phyloP scores from a whole-genome alignment of 768 basidiomycete genomes.

The Plicaturopsis crispa region DNA sequence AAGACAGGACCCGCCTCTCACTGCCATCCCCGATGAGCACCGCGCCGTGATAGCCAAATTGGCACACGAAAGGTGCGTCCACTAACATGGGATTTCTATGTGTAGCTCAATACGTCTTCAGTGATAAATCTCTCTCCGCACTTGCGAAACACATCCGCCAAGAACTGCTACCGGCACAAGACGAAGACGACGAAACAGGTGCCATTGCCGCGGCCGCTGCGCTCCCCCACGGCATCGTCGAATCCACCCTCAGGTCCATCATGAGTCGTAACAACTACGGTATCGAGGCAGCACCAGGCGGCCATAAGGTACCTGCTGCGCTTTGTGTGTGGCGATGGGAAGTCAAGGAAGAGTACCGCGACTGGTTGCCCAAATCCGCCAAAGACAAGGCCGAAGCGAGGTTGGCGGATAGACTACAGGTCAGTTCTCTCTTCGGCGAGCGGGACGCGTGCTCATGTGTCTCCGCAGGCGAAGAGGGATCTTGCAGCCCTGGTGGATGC shows the following conservation, averaged over 20 bases:
- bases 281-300: conserved; percentile 39
- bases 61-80: conserved; percentile 72
- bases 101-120: conserved; percentile 23
- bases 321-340: conserved; percentile 86
- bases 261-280: conserved; percentile 79
- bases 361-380: conserved; percentile 63
- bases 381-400: conserved; percentile 56
- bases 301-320: conserved; percentile 50
- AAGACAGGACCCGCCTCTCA: conserved; percentile 41
- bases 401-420: conserved; percentile 58
- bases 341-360: conserved; percentile 46
- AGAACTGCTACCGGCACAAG: conserved; percentile 55
- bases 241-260: conserved; percentile 54
- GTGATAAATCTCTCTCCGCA: conserved; percentile 61
- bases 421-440: conserved; percentile 19
- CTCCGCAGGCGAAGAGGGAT: conserved; percentile 49
- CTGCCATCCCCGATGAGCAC: conserved; percentile 58
- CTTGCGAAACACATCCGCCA: conserved; percentile 67
- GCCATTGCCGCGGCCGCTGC: conserved; percentile 26
- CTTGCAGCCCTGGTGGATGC: conserved; percentile 47
- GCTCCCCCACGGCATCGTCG: conserved; percentile 43
- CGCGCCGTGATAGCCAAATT: conserved; percentile 74
- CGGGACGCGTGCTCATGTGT: not conserved
- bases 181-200: conserved; percentile 39
- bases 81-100: no score